Base-by-base conservation (phyloP, 495 filamentous ascomycete genomes). In the Penicillium riverlandense region DNA sequence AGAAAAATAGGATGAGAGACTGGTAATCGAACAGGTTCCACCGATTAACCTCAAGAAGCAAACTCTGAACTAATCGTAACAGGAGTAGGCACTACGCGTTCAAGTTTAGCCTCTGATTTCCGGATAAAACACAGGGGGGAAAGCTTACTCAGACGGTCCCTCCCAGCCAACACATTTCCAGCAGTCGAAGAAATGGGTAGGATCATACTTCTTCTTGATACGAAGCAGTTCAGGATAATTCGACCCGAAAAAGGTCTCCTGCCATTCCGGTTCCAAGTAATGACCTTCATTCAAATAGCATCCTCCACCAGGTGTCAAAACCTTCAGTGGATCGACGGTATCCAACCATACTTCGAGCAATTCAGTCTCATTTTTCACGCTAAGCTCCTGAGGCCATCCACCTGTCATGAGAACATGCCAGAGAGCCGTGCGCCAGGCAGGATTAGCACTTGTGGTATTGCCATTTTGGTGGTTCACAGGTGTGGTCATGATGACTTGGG, bases 211-310 rank as follows among this genome's bases (percentile, higher is more conserved):
- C 30, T 64, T 51, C 66, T 79, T 78, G 27, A 78, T 55, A 31
- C 48, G 35, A 6, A 69, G 48, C 42, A 80, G 56, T 12, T 61
- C 52, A 9, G 47, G 51, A 53, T 82, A 82, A 16, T 75, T 53
- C n/a, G 35, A 38, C 0, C 78, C 80, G 38, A 68, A 84, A 55
- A 77, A 84, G 0, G 71, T 72, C 38, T 69, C 55, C 30, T 77
- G 72, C 62, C 74, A 83, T 27, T 79, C 56, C 1, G 78, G 77
- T 54, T 82, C 76, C 48, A 72, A 58, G 8, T 72, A 57, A 48
- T 80, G 70, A 12, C 31, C 55, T 37, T 58, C 55, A 27, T 58
- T 58, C 12, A 50, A 10, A 40, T 55, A 55, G 10, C 35, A 37
- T 8, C 55, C 51, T 15, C 54, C 50, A 31, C 45, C 49, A 12